These are phyloP conservation scores for Trametes gibbosa DNA, from an alignment of 768 basidiomycete genomes.

Conservation along the genomic window DNA sequence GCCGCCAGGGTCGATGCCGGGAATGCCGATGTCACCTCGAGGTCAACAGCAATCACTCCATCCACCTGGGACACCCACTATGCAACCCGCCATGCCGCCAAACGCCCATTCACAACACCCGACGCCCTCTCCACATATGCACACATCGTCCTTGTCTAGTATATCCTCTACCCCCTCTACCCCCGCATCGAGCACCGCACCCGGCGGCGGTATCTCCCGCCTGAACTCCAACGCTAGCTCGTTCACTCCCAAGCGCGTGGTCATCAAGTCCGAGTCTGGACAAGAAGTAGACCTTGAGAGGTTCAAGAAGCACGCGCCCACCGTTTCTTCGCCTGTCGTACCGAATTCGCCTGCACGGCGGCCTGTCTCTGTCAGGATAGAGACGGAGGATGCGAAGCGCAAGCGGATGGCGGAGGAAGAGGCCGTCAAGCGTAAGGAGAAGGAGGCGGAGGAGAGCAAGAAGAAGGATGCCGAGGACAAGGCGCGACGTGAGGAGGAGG, in stretches of 20 bases:
- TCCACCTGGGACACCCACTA: constrained; percentile 66
- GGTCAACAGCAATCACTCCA: constrained; percentile 52
- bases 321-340: constrained; percentile 39
- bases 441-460: constrained; percentile 46
- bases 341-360: constrained; percentile 37
- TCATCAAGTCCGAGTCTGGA: constrained; percentile 62
- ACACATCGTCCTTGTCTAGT: constrained; percentile 43
- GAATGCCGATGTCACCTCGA: constrained; percentile 66
- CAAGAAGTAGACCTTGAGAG: constrained; percentile 58
- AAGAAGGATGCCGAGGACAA: constrained; percentile 40
- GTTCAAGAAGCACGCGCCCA: constrained; percentile 47
- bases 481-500: constrained; percentile 22
- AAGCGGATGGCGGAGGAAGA: constrained; percentile 46
- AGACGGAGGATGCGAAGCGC: constrained; percentile 56
- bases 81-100: constrained; percentile 53
- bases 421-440: constrained; percentile 24
- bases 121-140: constrained; percentile 43
- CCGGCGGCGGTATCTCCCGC: constrained; percentile 35
- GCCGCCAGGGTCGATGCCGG: constrained; percentile 35
- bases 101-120: constrained; percentile 45
- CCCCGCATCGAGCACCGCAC: constrained; percentile 49
- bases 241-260: constrained; percentile 55
- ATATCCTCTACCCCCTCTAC: constrained; percentile 70
- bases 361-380: constrained; percentile 52
- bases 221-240: constrained; percentile 63